Conservation (phyloP, 371 early-diverging fungal genomes). For the Paraphysoderma sedebokerense region DNA sequence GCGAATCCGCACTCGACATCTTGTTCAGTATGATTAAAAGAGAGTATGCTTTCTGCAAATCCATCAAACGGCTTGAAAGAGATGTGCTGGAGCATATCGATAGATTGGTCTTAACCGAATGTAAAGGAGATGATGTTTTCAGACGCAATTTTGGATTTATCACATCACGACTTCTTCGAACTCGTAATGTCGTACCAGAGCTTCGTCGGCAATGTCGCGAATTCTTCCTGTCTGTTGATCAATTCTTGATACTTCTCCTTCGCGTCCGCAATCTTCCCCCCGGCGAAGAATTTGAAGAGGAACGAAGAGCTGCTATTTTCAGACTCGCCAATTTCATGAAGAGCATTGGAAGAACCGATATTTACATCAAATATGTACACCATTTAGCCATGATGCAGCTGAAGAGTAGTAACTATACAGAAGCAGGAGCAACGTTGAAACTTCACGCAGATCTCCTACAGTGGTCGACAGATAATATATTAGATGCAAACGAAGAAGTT, state of each 20-base stretch:
- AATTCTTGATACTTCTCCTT: slow-evolving; percentile 32
- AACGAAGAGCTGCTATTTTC: slow-evolving; percentile 37
- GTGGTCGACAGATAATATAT: slow-evolving; percentile 34
- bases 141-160: background rate
- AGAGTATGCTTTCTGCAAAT: slow-evolving; percentile 29
- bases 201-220: slow-evolving; percentile 5
- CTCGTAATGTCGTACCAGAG: slow-evolving; percentile 10
- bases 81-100: slow-evolving; percentile 42
- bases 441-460: slow-evolving; percentile 46
- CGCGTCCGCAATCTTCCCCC: slow-evolving; percentile 35
- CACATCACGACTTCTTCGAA: slow-evolving; percentile 7
- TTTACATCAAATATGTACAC: slow-evolving; percentile 56
- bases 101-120: slow-evolving; percentile 33
- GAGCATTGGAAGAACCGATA: slow-evolving; percentile 36
- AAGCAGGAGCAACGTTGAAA: slow-evolving; percentile 48
- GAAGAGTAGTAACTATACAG: slow-evolving; percentile 34
- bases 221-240: slow-evolving; percentile 31
- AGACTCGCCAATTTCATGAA: slow-evolving; percentile 45
- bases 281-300: slow-evolving; percentile 43
- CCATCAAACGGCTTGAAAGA: slow-evolving; percentile 32
- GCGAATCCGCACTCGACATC: slow-evolving; percentile 28
- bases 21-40: slow-evolving; percentile 43
- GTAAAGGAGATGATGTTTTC: slow-evolving; percentile 9
- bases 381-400: slow-evolving; percentile 40
- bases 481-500: slow-evolving; percentile 29